Conservation (phyloP, 305 asterid genomes). For the Solanum chacoense region DNA sequence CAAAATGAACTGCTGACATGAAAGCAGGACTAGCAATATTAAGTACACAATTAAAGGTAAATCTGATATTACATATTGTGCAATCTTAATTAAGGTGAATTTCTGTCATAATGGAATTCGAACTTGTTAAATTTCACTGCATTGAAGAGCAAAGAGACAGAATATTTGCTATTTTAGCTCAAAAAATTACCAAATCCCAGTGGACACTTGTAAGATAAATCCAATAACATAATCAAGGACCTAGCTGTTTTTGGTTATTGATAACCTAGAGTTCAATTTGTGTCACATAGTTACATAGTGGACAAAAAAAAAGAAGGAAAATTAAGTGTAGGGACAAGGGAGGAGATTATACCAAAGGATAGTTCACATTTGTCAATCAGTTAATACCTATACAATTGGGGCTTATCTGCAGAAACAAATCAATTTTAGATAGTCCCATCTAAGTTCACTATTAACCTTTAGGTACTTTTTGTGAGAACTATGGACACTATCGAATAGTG, state of each 20-base stretch:
- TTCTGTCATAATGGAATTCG: not conserved
- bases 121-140: not conserved
- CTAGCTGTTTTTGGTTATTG: not conserved
- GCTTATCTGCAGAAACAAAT: not conserved
- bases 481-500: not conserved
- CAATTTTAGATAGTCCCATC: not conserved
- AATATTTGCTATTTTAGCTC: not conserved
- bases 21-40: not conserved
- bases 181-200: not conserved
- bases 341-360: not conserved
- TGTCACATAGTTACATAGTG: not conserved
- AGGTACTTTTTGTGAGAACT: not conserved
- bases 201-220: not conserved
- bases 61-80: not conserved
- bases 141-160: not conserved
- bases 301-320: not conserved
- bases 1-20: not conserved
- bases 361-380: not conserved
- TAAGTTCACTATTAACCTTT: not conserved
- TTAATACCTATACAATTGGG: not conserved
- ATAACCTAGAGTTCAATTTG: not conserved
- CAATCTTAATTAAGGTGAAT: not conserved
- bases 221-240: not conserved
- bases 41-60: not conserved
- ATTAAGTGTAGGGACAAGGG: not conserved